A percentile compares a stretch with the other conserved stretches of the same genome.
phyloP scores from a whole-genome alignment of 2,329 filamentous ascomycete species.

The Microsporum canis region DNA sequence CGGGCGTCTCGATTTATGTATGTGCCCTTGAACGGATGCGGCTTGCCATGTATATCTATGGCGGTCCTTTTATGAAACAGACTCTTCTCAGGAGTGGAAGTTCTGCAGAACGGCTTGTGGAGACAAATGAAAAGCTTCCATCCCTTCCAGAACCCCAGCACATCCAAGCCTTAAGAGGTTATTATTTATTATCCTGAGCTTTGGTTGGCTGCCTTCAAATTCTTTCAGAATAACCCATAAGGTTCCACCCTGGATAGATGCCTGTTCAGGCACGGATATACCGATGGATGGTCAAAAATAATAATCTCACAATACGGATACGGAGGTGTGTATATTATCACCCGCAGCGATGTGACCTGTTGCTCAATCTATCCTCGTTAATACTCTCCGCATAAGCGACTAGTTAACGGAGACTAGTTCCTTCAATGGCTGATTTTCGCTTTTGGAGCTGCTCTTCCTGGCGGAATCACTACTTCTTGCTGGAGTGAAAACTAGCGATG shows the following conservation, averaged over 20 bases:
- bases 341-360: too few species aligned
- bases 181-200: background rate
- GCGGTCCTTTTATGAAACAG: background rate
- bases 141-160: background rate
- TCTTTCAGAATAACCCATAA: background rate
- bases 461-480: background rate
- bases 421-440: background rate
- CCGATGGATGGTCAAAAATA: background rate
- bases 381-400: too few species aligned
- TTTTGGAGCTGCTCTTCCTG: background rate
- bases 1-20: background rate
- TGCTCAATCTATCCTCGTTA: too few species aligned
- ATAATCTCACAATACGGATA: background rate
- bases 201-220: background rate
- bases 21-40: background rate
- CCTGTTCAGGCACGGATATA: background rate
- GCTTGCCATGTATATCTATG: background rate
- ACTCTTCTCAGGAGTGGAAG: background rate
- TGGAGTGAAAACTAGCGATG: background rate
- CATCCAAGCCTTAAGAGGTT: background rate
- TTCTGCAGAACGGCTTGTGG: background rate
- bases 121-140: background rate
- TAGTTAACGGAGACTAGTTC: background rate
- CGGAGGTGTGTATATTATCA: background rate
- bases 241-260: background rate